These are phyloP conservation scores for Carex littledalei DNA, from an alignment of 176 grass and related monocot genomes.

Conservation along the genomic window DNA sequence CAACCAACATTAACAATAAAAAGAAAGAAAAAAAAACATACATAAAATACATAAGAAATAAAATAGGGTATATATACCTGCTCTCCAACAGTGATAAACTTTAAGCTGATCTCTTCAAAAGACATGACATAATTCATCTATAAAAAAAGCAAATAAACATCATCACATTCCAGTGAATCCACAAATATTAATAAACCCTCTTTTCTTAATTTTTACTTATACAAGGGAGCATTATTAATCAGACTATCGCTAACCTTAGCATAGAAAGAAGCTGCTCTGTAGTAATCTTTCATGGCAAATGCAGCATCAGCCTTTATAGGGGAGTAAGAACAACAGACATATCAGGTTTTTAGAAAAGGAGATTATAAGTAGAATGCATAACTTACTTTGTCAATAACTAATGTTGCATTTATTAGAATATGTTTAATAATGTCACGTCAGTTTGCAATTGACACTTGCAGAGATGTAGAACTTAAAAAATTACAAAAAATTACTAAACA, in stretches of 20 bases:
- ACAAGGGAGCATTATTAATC: not conserved
- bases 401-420: too few species aligned
- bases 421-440: too few species aligned
- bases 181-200: conserved; percentile 9
- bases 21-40: not conserved
- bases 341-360: not conserved
- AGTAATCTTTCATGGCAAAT: conserved; percentile 77
- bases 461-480: too few species aligned
- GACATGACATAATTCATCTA: conserved; percentile 90
- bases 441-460: too few species aligned
- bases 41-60: conserved; percentile 25
- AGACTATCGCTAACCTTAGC: conserved; percentile 59
- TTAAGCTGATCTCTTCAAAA: conserved; percentile 95
- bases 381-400: not conserved
- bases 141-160: conserved; percentile 22
- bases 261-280: conserved; percentile 90
- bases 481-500: too few species aligned
- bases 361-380: not conserved
- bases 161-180: conserved; percentile 3
- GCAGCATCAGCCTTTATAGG: conserved; percentile 70
- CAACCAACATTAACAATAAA: not conserved
- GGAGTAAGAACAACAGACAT: not conserved
- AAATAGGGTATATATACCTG: conserved; percentile 52
- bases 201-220: not conserved
- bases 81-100: conserved; percentile 81